Percentiles rank a stretch among this genome's conserved stretches.
phyloP scores from a whole-genome alignment of 2,329 filamentous ascomycete species.

The Colletotrichum musae region DNA sequence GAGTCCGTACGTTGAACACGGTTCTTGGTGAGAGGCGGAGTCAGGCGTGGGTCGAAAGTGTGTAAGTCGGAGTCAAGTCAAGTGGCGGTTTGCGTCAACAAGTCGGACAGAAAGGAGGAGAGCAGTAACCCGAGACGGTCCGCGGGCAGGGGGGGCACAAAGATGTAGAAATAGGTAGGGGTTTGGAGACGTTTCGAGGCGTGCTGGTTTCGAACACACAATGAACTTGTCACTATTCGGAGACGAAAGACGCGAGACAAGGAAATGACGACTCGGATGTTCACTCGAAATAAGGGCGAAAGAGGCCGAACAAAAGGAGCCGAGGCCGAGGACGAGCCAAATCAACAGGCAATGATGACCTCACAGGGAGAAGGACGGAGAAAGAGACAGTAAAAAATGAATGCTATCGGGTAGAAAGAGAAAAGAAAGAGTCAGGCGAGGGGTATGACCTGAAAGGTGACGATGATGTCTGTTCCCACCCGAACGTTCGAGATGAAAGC shows the following conservation, averaged over 20 bases:
- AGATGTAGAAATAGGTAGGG: conserved; percentile 36
- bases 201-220: conserved; percentile 15
- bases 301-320: conserved; percentile 32
- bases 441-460: conserved; percentile 35
- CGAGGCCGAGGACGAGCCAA: conserved; percentile 2
- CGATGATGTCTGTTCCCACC: conserved; percentile 41
- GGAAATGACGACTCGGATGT: conserved; percentile 14
- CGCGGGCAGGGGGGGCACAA: conserved; percentile 21
- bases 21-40: conserved; percentile 2
- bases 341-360: conserved; percentile 30
- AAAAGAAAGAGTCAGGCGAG: conserved; percentile 25
- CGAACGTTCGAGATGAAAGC: conserved; percentile 17
- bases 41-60: conserved; percentile 21
- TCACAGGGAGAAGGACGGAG: conserved; percentile 12
- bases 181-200: conserved; percentile 29
- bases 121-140: not conserved
- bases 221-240: conserved; percentile 35
- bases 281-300: not conserved
- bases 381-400: not conserved
- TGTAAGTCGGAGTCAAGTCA: conserved; percentile 31
- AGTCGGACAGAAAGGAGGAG: not conserved
- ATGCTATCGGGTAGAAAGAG: conserved; percentile 1
- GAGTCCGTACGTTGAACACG: conserved; percentile 16
- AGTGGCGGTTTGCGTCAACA: conserved; percentile 19
- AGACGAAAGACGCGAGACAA: conserved; percentile 17